Base-by-base conservation (phyloP, 148 eudicot species). In the Chenopodium quinoa region DNA sequence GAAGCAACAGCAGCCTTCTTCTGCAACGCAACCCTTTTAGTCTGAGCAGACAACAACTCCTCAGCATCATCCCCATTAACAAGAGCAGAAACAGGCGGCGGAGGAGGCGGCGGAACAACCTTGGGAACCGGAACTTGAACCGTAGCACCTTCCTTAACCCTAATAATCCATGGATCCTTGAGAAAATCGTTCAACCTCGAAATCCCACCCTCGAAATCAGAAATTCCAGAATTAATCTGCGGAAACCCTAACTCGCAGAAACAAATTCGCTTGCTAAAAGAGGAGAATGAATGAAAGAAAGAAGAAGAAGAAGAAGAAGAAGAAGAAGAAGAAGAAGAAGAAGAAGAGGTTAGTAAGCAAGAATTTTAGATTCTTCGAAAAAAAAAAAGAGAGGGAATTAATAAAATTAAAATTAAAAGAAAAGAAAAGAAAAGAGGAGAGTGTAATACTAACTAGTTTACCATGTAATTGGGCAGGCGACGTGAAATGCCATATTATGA, bases 401-500 rank as follows among this genome's bases (percentile, higher is more conserved):
- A 27, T 27, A 27, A 27, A 81, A 22, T 2, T 22, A 47, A 37
- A 71, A 71, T 40, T 5, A 5, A 37, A 37, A 40, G 0, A 40
- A 37, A 60, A 29, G 34, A 8, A 27, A 9, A 4, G 31, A 9
- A 1, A 47, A 32, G 75, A 70, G 64, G 16, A 50, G 32, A 66
- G 19, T 66, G n/a, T 40, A 40, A 48, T 67, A 75, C 37, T 50
- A 54, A 0, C 10, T 2, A 13, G 69, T 46, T 67, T 82, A 93
- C 98, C 98, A 94, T 81, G 98, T 94, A 88, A 94, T 92, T 88
- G 98, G 98, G 87, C 98, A 94, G 52, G 91, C 93, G 82, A 94
- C 95, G 88, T 94, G 98, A 92, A 94, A 94, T 79, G 97, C 98
- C 97, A 91, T 89, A 27, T 25, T 13, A 58, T 80, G 44, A 40